phyloP scores from a whole-genome alignment of 331 rosid species.

The Rhamnella rubrinervis region DNA sequence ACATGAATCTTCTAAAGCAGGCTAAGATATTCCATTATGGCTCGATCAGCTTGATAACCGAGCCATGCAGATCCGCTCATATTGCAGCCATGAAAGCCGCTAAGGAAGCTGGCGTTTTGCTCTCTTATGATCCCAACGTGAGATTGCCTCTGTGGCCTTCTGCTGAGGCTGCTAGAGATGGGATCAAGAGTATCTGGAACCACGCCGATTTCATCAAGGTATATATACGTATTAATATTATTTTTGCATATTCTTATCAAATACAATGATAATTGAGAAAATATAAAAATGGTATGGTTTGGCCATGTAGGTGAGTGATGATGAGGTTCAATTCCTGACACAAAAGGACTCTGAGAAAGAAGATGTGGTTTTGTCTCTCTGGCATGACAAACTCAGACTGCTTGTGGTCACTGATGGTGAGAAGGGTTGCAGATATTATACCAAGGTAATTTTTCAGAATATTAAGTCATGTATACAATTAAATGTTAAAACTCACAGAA shows the following conservation, averaged over 20 bases:
- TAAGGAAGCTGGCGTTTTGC: constrained; percentile 49
- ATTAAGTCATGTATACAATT: background rate
- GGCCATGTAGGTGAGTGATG: constrained; percentile 55
- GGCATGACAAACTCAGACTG: constrained; percentile 60
- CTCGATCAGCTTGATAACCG: constrained; percentile 62
- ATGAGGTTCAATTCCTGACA: constrained; percentile 65
- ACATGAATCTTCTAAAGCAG: constrained; percentile 41
- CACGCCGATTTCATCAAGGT: constrained; percentile 70
- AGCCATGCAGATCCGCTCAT: constrained; percentile 73
- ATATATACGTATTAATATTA: background rate
- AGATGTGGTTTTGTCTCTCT: constrained; percentile 45
- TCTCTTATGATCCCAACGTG: constrained; percentile 67
- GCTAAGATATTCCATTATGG: constrained; percentile 66
- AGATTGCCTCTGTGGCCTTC: constrained; percentile 72
- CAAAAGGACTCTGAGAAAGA: constrained; percentile 50
- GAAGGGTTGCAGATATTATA: constrained; percentile 66
- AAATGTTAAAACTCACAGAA: background rate
- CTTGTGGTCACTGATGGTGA: constrained; percentile 66
- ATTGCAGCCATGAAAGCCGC: constrained; percentile 73
- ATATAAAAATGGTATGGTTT: no score
- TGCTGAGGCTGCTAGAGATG: constrained; percentile 53
- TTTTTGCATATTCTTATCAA: no score
- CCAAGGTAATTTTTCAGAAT: constrained; percentile 34
- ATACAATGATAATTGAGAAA: no score
- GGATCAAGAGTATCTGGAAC: constrained; percentile 62